Percentiles rank a stretch among this genome's conserved stretches.
These are phyloP conservation scores for Incumbomyces lentus DNA, from an alignment of 2,329 filamentous ascomycete species.

Conservation along the genomic window DNA sequence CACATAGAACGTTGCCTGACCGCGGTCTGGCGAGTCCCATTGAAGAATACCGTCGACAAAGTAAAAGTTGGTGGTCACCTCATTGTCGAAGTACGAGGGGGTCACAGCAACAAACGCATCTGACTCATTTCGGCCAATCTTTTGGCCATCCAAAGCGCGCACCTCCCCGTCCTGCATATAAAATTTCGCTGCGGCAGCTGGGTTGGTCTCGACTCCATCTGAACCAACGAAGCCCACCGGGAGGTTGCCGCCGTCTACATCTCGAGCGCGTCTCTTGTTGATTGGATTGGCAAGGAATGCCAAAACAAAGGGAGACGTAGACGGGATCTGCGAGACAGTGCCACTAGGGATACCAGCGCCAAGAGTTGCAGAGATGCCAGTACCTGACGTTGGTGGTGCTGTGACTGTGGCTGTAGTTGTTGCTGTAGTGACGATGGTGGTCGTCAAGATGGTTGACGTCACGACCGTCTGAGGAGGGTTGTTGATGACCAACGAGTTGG, in stretches of 20 bases:
- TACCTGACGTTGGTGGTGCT: not conserved
- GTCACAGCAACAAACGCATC: conserved; percentile 10
- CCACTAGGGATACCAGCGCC: conserved; percentile 15
- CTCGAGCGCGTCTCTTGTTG: no score
- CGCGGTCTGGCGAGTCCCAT: conserved; percentile 13
- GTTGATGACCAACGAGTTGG: conserved; percentile 14
- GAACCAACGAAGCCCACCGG: not conserved
- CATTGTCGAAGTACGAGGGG: conserved; percentile 10
- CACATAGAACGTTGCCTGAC: conserved; percentile 14
- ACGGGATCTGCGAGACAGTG: conserved; percentile 10
- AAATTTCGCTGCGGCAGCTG: conserved; percentile 7
- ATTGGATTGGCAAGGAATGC: conserved; percentile 7
- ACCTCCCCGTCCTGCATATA: conserved; percentile 12
- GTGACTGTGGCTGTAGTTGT: conserved; percentile 3
- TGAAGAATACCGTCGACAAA: conserved; percentile 16
- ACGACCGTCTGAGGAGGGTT: conserved; percentile 17
- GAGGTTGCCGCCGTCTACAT: not conserved
- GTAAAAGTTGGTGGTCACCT: conserved; percentile 12
- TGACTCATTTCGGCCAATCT: conserved; percentile 13
- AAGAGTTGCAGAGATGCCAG: conserved; percentile 6
- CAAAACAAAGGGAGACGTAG: conserved; percentile 10
- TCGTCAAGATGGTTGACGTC: conserved; percentile 16
- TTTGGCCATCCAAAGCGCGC: conserved; percentile 6
- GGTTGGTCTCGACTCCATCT: not conserved
- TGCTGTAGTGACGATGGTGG: conserved; percentile 13